These are phyloP conservation scores for Cercospora janseana DNA, from an alignment of 2,329 filamentous ascomycete genomes.

Conservation along the genomic window DNA sequence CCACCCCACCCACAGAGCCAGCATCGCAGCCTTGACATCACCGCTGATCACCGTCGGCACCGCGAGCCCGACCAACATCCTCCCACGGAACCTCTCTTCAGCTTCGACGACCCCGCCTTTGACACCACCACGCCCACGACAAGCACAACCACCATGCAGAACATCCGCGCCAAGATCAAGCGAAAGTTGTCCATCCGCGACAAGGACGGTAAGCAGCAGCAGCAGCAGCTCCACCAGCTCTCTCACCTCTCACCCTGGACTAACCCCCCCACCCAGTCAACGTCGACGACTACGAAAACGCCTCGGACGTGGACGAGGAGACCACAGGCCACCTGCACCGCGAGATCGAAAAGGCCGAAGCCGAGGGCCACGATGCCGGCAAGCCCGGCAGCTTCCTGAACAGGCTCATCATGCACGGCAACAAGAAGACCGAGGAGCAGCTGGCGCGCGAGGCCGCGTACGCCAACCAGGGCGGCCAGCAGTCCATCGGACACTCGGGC, in stretches of 20 bases:
- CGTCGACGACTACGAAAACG: constrained; percentile 34
- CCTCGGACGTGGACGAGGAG: constrained; percentile 40
- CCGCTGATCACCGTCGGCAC: background rate
- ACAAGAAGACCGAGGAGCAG: constrained; percentile 43
- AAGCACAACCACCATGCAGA: constrained; percentile 34
- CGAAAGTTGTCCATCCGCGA: constrained; percentile 40
- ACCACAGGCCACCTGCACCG: constrained; percentile 39
- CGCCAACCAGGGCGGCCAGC: constrained; percentile 9
- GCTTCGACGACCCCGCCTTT: constrained; percentile 2
- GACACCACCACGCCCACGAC: constrained; percentile 4
- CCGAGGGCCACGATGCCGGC: constrained; percentile 34
- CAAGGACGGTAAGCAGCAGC: constrained; percentile 35
- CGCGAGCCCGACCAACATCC: background rate
- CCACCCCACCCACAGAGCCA: background rate
- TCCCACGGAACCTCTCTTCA: background rate
- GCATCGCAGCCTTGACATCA: constrained; percentile 2
- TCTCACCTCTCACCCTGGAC: too few species aligned
- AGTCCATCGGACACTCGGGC: constrained; percentile 9
- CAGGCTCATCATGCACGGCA: constrained; percentile 40
- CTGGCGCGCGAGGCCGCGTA: constrained; percentile 27
- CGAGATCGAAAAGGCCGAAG: constrained; percentile 39
- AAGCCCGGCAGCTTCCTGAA: constrained; percentile 40
- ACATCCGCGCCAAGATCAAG: constrained; percentile 40
- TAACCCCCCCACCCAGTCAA: constrained; percentile 24
- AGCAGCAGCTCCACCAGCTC: too few species aligned